phyloP scores from a whole-genome alignment of 2,329 filamentous ascomycete species.

The Dissoconium aciculare region DNA sequence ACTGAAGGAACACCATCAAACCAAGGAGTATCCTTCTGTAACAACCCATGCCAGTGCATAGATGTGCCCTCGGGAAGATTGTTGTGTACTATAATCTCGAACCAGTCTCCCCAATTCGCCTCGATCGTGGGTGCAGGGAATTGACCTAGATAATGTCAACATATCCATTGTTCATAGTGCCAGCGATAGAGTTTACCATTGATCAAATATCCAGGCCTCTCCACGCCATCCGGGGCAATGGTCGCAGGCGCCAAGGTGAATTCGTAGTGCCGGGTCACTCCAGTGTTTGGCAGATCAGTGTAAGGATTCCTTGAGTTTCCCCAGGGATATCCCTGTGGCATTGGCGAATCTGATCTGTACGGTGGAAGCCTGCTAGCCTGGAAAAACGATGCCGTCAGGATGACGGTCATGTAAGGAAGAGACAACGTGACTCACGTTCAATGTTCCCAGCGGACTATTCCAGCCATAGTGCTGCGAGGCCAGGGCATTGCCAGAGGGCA shows the following conservation, averaged over 20 bases:
- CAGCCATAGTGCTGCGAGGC: conserved; percentile 16
- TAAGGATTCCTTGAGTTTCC: conserved; percentile 19
- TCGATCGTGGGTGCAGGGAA: conserved; percentile 24
- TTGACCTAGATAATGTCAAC: conserved; percentile 2
- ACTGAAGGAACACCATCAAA: conserved; percentile 36
- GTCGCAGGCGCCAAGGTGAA: conserved; percentile 19
- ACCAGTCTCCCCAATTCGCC: conserved; percentile 25
- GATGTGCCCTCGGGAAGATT: conserved; percentile 30
- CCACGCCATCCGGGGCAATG: conserved; percentile 23
- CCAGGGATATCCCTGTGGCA: conserved; percentile 16
- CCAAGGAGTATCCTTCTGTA: conserved; percentile 38
- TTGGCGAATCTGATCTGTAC: conserved; percentile 12
- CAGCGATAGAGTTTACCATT: conserved; percentile 12
- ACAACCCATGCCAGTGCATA: conserved; percentile 39
- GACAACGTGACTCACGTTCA: conserved; percentile 10
- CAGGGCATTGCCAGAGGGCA: conserved; percentile 10
- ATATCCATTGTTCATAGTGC: background rate
- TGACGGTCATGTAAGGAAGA: too few relatives aligned
- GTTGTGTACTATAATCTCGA: conserved; percentile 25
- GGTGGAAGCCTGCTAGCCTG: conserved; percentile 9
- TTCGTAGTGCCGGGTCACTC: conserved; percentile 22
- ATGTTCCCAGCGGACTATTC: conserved; percentile 15
- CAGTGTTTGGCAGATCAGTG: conserved; percentile 19
- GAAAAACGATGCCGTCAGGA: background rate
- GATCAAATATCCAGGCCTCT: conserved; percentile 17